phyloP scores from a whole-genome alignment of 2,329 filamentous ascomycete species.

The Fusarium anguioides region DNA sequence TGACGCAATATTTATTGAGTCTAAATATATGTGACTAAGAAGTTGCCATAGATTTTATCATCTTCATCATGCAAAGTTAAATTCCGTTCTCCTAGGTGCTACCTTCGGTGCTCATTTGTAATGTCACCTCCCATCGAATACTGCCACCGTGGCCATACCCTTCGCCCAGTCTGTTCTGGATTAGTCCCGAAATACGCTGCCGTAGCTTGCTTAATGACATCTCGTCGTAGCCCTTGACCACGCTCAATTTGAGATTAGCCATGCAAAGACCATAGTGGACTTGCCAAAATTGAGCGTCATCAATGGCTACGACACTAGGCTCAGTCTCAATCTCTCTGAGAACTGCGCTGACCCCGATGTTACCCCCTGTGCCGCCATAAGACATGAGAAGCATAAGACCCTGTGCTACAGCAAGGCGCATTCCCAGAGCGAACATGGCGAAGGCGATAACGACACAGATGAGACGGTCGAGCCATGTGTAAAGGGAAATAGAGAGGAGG shows the following conservation, averaged over 20 bases:
- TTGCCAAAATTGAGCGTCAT: constrained; percentile 98
- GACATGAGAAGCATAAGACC: constrained; percentile 97
- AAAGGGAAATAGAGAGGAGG: constrained; percentile 82
- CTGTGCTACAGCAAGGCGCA: constrained; percentile 84
- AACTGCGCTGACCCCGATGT: constrained; percentile 73
- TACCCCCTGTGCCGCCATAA: constrained; percentile 62
- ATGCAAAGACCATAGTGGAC: constrained; percentile 97
- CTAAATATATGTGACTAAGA: background rate
- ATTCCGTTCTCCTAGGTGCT: constrained; percentile 26
- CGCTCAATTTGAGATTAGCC: constrained; percentile 87
- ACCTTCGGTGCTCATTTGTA: constrained; percentile 72
- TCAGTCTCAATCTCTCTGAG: constrained; percentile 87
- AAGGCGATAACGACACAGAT: constrained; percentile 85
- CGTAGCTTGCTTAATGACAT: constrained; percentile 78
- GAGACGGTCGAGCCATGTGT: constrained; percentile 83
- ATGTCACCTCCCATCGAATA: constrained; percentile 91
- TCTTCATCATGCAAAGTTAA: background rate
- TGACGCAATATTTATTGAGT: background rate
- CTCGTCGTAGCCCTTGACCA: constrained; percentile 73
- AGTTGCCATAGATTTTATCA: background rate
- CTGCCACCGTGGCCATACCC: constrained; percentile 84
- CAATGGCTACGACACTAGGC: constrained; percentile 77
- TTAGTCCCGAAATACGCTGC: constrained; percentile 78
- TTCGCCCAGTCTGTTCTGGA: constrained; percentile 87
- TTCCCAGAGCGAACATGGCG: constrained; percentile 88